These are phyloP conservation scores for Euphrasia confusa DNA, from an alignment of 257 asterid species.

Conservation along the genomic window DNA sequence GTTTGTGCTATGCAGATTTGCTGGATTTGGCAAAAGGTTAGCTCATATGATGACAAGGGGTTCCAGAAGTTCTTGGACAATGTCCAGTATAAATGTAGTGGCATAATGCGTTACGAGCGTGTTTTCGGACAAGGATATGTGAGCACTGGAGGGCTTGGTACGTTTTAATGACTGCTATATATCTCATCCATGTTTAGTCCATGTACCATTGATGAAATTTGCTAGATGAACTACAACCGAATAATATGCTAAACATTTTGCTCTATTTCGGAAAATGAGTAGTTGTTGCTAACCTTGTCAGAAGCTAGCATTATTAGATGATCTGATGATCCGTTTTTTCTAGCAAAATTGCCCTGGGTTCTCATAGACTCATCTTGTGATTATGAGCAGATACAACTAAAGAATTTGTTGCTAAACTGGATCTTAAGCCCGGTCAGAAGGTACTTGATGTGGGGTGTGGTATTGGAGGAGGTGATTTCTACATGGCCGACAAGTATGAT, in stretches of 20 bases:
- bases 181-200: neutral
- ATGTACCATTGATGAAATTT: neutral
- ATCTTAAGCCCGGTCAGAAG: conserved; percentile 86
- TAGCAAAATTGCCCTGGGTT: neutral
- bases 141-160: conserved; percentile 98
- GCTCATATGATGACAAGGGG: conserved; percentile 66
- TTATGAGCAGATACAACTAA: conserved; percentile 76
- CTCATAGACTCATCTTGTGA: conserved; percentile 11
- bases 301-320: no score
- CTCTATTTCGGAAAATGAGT: neutral
- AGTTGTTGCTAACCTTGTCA: neutral
- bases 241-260: neutral
- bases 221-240: neutral
- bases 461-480: conserved; percentile 97
- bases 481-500: conserved; percentile 85
- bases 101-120: conserved; percentile 87
- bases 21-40: conserved; percentile 90
- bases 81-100: conserved; percentile 82
- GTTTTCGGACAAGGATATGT: conserved; percentile 94
- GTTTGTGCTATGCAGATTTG: conserved; percentile 55
- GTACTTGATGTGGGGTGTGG: conserved; percentile 99
- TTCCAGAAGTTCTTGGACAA: conserved; percentile 91
- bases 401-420: conserved; percentile 72
- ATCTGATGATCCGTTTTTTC: neutral
- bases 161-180: neutral